phyloP scores from a whole-genome alignment of 345 rosid genomes.

The Kernera saxatilis region DNA sequence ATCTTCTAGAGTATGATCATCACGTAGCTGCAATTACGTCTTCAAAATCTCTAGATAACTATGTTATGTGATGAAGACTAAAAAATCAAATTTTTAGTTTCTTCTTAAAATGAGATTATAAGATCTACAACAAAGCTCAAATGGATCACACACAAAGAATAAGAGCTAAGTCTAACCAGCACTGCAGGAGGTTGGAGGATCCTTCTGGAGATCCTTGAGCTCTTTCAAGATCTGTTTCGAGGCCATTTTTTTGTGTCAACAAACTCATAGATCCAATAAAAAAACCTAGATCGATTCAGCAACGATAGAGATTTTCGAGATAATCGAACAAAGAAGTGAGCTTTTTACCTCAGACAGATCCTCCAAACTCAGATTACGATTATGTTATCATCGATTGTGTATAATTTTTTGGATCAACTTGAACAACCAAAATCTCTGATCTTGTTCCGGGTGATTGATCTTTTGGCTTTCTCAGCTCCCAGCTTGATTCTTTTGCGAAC shows the following conservation, averaged over 20 bases:
- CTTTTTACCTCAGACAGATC: too few species aligned
- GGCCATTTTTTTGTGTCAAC: constrained; percentile 38
- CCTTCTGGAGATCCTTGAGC: constrained; percentile 83
- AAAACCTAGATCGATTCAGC: constrained; percentile 37
- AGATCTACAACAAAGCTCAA: constrained; percentile 10
- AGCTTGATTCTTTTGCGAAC: constrained; percentile 79
- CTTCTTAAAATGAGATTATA: too few species aligned
- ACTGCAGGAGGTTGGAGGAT: constrained; percentile 86
- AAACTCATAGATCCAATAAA: constrained; percentile 35
- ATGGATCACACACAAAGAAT: not conserved
- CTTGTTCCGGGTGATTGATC: not conserved
- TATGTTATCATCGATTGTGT: too few species aligned
- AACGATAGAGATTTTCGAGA: not conserved
- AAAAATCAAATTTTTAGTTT: too few species aligned
- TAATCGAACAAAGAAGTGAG: not conserved
- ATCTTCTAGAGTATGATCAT: too few species aligned
- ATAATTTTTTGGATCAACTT: not conserved
- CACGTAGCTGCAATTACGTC: too few species aligned
- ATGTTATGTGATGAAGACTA: too few species aligned
- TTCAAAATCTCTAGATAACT: too few species aligned
- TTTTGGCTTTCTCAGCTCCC: constrained; percentile 68
- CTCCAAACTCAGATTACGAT: too few species aligned
- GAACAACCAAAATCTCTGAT: not conserved
- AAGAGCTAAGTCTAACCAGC: constrained; percentile 44
- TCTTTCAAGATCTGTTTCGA: constrained; percentile 89